phyloP scores from a whole-genome alignment of 225 moss, liverwort and hornwort genomes.

The Sphagnum contortum region DNA sequence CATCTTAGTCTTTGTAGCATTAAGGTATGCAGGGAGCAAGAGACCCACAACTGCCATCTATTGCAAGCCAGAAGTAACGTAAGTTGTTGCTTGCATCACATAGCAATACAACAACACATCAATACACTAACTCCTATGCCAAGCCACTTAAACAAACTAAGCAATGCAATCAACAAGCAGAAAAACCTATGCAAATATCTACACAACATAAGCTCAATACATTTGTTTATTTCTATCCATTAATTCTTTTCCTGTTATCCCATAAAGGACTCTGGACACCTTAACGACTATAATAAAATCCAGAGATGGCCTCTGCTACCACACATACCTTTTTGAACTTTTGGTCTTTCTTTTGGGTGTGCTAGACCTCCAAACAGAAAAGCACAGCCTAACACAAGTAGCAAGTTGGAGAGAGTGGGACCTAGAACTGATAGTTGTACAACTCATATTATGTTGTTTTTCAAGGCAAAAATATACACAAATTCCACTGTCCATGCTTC shows the following conservation, averaged over 20 bases:
- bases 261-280: background rate
- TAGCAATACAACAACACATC: no score
- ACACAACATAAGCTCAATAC: no score
- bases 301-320: background rate
- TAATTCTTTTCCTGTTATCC: no score
- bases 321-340: conserved; percentile 48
- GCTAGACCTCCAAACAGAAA: conserved; percentile 68
- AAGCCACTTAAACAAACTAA: no score
- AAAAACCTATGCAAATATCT: no score
- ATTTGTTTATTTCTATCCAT: no score
- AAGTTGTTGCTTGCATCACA: conserved; percentile 30
- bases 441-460: conserved; percentile 67
- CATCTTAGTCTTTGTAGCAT: conserved; percentile 70
- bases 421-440: conserved; percentile 85
- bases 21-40: conserved; percentile 65
- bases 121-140: no score
- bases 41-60: conserved; percentile 84
- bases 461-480: conserved; percentile 67
- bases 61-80: conserved; percentile 67
- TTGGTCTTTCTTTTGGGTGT: conserved; percentile 54
- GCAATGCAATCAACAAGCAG: no score
- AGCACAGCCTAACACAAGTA: conserved; percentile 87
- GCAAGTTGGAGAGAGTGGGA: conserved; percentile 84
- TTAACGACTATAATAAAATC: background rate
- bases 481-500: conserved; percentile 52